Conservation (phyloP, 352 stramenopile genomes). For the Pythium insidiosum region DNA sequence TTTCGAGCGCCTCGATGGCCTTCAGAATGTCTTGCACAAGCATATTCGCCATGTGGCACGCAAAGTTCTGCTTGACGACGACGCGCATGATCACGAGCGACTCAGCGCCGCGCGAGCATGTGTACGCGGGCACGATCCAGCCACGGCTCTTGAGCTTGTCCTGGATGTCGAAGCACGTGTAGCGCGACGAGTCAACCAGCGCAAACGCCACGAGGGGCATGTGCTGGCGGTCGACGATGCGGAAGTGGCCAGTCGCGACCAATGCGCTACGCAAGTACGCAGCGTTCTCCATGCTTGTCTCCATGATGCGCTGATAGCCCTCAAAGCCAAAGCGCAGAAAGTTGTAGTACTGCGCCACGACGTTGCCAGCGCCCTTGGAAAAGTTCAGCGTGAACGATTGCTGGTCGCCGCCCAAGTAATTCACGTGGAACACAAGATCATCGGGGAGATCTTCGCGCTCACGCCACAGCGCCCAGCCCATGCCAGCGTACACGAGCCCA, state of each 20-base stretch:
- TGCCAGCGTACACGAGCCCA: conserved; percentile 89
- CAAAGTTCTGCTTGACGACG: conserved; percentile 89
- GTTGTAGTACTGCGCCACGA: conserved; percentile 92
- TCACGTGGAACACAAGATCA: conserved; percentile 87
- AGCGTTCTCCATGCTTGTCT: conserved; percentile 86
- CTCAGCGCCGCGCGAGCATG: conserved; percentile 75
- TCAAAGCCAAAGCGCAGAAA: conserved; percentile 88
- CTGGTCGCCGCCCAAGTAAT: conserved; percentile 89
- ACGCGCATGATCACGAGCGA: conserved; percentile 86
- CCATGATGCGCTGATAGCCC: conserved; percentile 85
- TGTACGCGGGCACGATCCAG: conserved; percentile 89
- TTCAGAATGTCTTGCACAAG: conserved; percentile 82
- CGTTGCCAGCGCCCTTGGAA: conserved; percentile 84
- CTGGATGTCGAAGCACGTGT: conserved; percentile 88
- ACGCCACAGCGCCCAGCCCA: conserved; percentile 90
- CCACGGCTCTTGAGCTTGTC: conserved; percentile 81
- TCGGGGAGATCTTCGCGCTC: conserved; percentile 72
- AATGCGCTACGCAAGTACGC: conserved; percentile 67
- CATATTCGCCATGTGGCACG: conserved; percentile 85
- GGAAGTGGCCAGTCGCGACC: conserved; percentile 76
- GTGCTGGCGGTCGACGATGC: conserved; percentile 86
- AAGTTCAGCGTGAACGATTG: conserved; percentile 93
- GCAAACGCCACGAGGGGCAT: conserved; percentile 87
- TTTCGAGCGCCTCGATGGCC: conserved; percentile 71
- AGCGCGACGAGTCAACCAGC: conserved; percentile 74